Evolutionary conservation across 2,329 filamentous ascomycete species (phyloP), one percentile per base, ranked within the genome.

Genomic region (Fusarium annulatum): DNA sequence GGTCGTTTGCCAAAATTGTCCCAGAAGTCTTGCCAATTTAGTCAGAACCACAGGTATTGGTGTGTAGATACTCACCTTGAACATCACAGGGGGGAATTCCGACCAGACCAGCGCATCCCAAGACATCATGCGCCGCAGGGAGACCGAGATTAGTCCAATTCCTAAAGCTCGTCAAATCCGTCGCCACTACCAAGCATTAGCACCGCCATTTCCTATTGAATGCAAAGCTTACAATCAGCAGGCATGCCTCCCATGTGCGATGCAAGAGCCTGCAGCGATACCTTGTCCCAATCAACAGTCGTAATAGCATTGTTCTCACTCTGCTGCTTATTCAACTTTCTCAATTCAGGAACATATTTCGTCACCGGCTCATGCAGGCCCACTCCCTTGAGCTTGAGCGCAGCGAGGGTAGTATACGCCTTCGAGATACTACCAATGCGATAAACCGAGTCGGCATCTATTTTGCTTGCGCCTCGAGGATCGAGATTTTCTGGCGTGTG

Each of bases 181-280:
- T 67, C 28, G 23, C 28, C 49, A 69, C 66, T 69, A 16, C 16
- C 42, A 39, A 4, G 4, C 9, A 11, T 69, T 15, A 67, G 46
- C 4, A 26, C 7, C 9, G 23, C 9, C 14, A 1, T 33, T 23
- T 12, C n/a, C n/a, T 16, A 15, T 11, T 8, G n/a, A 15, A 19
- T 3, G 3, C 8, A 16, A 23, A 9, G 21, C 65, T 30, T 8
- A 68, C 65, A 19, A 19, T 68, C 65, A 6, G 65, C 41, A 3
- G 65, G 65, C 9, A 68, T 28, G 33, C 65, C 65, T 3, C 63
- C 56, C 65, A 68, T 67, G 3, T 67, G 63, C 9, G 63, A 68
- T 6, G 65, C 63, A n/a, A 68, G 36, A 3, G 56, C 49, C 6
- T 49, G 30, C 1, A 68, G 41, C 5, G 56, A 55, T 16, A 68